phyloP scores from a whole-genome alignment of 129 eudicot genomes.

The Chrysanthemum seticuspe region DNA sequence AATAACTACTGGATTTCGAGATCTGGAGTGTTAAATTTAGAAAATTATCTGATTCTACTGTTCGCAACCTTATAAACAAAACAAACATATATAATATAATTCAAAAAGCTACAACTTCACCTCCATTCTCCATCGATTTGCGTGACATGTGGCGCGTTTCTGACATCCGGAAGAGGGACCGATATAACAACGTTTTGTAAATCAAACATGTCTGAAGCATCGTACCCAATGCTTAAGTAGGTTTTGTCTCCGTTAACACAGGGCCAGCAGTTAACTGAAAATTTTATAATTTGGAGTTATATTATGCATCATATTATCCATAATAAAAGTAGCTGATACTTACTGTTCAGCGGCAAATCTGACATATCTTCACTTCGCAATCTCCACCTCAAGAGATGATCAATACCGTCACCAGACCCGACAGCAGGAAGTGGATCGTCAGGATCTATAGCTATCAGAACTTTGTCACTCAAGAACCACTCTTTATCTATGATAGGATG shows the following conservation, averaged over 20 bases:
- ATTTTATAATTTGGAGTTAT: slow-evolving; percentile 8
- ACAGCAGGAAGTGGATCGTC: slow-evolving; percentile 79
- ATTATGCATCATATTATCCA: neutral
- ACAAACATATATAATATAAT: neutral
- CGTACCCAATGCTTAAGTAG: slow-evolving; percentile 77
- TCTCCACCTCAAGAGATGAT: slow-evolving; percentile 85
- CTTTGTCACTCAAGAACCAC: slow-evolving; percentile 65
- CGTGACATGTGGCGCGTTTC: slow-evolving; percentile 70
- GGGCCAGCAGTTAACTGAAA: slow-evolving; percentile 93
- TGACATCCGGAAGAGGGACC: slow-evolving; percentile 82
- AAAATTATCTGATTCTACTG: no score
- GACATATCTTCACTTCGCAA: slow-evolving; percentile 78
- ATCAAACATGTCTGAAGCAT: slow-evolving; percentile 72
- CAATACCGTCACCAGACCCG: slow-evolving; percentile 77
- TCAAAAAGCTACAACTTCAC: slow-evolving; percentile 42
- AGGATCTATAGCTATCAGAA: slow-evolving; percentile 82
- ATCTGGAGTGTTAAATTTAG: no score
- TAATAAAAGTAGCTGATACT: slow-evolving; percentile 18
- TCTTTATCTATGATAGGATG: slow-evolving; percentile 95
- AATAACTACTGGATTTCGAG: no score
- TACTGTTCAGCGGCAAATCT: slow-evolving; percentile 71
- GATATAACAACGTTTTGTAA: slow-evolving; percentile 84
- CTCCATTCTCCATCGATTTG: slow-evolving; percentile 97
- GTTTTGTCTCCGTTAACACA: slow-evolving; percentile 86
- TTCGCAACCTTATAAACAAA: neutral